Evolutionary conservation across 257 asterid genomes (phyloP), one percentile per base, ranked within the genome.

Genomic region (Avicennia marina): DNA sequence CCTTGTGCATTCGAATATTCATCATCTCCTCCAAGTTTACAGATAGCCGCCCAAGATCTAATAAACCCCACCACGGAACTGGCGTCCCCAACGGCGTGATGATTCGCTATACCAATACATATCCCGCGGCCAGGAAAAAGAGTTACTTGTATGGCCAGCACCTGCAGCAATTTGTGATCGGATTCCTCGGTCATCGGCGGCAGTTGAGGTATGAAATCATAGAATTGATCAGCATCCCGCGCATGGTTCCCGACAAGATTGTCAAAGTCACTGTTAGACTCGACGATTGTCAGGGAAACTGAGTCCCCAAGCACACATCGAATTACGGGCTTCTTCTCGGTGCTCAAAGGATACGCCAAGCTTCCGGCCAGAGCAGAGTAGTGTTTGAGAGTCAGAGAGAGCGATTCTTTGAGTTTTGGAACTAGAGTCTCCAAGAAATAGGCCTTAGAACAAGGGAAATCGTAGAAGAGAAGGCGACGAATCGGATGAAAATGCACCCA

Each of bases 381-480:
- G 70, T 76, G 72, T 41, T 49, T 60, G 41, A 85, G 85, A 38
- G 87, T 34, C 21, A 71, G 53, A 21, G 85, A 76, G 56, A 83
- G 83, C 2, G 89, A 86, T 4, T 69, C 25, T 47, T 78, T 76
- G 59, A 86, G 83, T 2, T 60, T 16, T 2, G 95, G 87, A 26
- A 78, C 29, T 2, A 75, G 2, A 11, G 55, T 69, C 4, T 78
- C 63, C 0, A 46, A 0, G 78, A 86, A 82, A 21, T 59, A 8
- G 15, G 62, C 0, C 5, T 31, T 68, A 0, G 85, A 62, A 12
- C 44, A 64, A 0, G 85, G 70, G 53, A 55, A 15, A 7, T 64
- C 60, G 47, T 76, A 86, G 68, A 86, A 81, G 56, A 78, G 3
- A 21, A 82, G 70, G 44, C 65, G 69, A 10, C 75, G 83, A 1